Conservation (phyloP, 2,329 filamentous ascomycete species). For the Penicillium occitanis region DNA sequence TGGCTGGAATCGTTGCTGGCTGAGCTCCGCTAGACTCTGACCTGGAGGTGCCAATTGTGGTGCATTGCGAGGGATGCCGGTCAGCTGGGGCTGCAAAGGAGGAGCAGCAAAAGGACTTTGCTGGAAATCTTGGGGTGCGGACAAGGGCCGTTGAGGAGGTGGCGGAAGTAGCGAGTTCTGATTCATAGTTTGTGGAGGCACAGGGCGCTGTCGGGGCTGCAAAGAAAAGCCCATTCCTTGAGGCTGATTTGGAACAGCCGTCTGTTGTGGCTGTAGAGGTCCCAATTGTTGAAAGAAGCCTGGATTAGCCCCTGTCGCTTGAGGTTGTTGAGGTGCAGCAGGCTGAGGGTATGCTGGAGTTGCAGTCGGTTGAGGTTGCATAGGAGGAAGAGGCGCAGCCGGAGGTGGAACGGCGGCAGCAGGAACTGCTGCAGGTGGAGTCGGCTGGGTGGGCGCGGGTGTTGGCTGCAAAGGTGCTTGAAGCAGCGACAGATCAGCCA, state of each 20-base stretch:
- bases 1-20: slow-evolving; percentile 62
- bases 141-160: slow-evolving; percentile 77
- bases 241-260: slow-evolving; percentile 18
- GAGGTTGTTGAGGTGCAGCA: slow-evolving; percentile 45
- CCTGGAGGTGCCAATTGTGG: slow-evolving; percentile 67
- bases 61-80: slow-evolving; percentile 62
- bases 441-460: slow-evolving; percentile 49
- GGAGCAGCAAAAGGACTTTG: slow-evolving; percentile 71
- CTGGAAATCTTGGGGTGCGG: slow-evolving; percentile 79
- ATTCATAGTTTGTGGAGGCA: slow-evolving; percentile 63
- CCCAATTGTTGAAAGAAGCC: slow-evolving; percentile 22
- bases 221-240: slow-evolving; percentile 31
- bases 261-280: slow-evolving; percentile 33
- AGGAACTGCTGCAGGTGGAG: slow-evolving; percentile 45
- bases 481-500: slow-evolving; percentile 67
- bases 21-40: slow-evolving; percentile 73
- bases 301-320: slow-evolving; percentile 30
- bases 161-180: slow-evolving; percentile 69
- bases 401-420: slow-evolving; percentile 35
- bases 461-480: slow-evolving; percentile 60
- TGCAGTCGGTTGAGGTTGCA: slow-evolving; percentile 41
- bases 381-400: slow-evolving; percentile 42
- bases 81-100: slow-evolving; percentile 80
- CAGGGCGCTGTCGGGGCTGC: slow-evolving; percentile 65
- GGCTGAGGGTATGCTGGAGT: slow-evolving; percentile 41